Evolutionary conservation across 2,329 filamentous ascomycete genomes (phyloP).

Genomic region (Graphium sp.): DNA sequence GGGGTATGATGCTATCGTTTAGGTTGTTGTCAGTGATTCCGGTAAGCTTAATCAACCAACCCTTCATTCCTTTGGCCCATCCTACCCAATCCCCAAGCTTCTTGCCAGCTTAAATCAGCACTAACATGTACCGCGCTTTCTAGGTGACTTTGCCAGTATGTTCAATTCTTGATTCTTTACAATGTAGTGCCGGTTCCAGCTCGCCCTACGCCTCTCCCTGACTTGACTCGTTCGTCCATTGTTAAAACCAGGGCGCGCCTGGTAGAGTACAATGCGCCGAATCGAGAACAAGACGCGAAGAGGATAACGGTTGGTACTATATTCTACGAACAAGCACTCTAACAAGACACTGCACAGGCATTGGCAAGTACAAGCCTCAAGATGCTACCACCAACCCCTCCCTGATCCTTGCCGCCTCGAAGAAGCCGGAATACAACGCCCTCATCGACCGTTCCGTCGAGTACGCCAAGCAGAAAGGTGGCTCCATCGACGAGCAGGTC

Average conservation of each 20-base stretch:
- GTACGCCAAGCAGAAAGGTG: constrained; percentile 66
- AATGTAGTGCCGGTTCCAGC: constrained; percentile 3
- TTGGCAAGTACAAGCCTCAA: constrained; percentile 99
- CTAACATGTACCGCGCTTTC: constrained; percentile 15
- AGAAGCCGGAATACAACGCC: constrained; percentile 91
- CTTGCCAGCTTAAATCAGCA: constrained; percentile 4
- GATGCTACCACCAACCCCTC: constrained; percentile 99
- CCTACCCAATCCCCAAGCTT: too few relatives aligned
- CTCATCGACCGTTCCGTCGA: constrained; percentile 74
- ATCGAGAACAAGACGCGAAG: too few relatives aligned
- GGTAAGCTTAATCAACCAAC: constrained; percentile 37
- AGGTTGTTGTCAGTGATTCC: constrained; percentile 95
- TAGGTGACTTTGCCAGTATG: constrained; percentile 66
- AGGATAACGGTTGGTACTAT: too few relatives aligned
- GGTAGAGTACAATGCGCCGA: too few relatives aligned
- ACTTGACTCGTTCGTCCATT: too few relatives aligned
- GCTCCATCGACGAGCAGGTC: constrained; percentile 62
- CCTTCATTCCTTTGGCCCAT: constrained; percentile 2
- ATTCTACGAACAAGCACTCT: constrained; percentile 2
- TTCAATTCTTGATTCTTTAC: constrained; percentile 10
- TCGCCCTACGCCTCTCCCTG: too few relatives aligned
- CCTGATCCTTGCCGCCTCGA: constrained; percentile 92
- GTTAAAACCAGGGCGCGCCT: too few relatives aligned
- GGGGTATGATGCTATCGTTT: constrained; percentile 8
- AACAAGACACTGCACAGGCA: constrained; percentile 40